Percentiles rank a stretch among this genome's conserved stretches.
These are phyloP conservation scores for Globisporangium perplexum DNA, from an alignment of 352 stramenopile genomes.

Conservation along the genomic window DNA sequence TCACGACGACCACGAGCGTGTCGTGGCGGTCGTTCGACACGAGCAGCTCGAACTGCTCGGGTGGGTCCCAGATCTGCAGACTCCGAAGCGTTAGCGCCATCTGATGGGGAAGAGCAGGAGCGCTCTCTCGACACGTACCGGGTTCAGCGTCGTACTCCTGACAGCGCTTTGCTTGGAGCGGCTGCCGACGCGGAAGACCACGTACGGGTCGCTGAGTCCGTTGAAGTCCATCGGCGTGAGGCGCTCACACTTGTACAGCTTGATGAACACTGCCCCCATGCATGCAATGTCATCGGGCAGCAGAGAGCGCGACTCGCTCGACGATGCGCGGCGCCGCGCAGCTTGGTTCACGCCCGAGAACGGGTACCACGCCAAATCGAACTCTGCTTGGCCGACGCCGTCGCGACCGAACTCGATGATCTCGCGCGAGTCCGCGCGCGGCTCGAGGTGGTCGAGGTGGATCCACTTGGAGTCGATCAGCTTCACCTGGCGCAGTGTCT, in stretches of 20 bases:
- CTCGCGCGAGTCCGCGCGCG: slow-evolving; percentile 23
- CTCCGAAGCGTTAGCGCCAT: background rate
- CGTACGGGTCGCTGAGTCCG: slow-evolving; percentile 39
- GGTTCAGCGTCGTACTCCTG: slow-evolving; percentile 32
- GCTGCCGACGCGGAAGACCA: slow-evolving; percentile 31
- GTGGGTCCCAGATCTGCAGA: slow-evolving; percentile 40
- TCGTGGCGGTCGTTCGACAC: slow-evolving; percentile 32
- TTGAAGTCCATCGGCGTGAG: slow-evolving; percentile 36
- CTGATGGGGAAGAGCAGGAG: background rate
- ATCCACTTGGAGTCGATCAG: slow-evolving; percentile 42
- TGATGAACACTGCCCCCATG: slow-evolving; percentile 38
- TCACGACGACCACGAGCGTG: slow-evolving; percentile 29
- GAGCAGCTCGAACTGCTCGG: slow-evolving; percentile 36
- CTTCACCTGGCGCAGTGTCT: slow-evolving; percentile 22
- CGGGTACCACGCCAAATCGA: slow-evolving; percentile 37
- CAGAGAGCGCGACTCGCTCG: background rate
- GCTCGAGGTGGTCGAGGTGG: slow-evolving; percentile 32
- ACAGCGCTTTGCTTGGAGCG: slow-evolving; percentile 31
- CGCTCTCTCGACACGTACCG: slow-evolving; percentile 14
- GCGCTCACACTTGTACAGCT: slow-evolving; percentile 31
- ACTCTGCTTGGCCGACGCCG: slow-evolving; percentile 26
- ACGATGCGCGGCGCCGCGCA: slow-evolving; percentile 2
- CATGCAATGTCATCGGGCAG: slow-evolving; percentile 30
- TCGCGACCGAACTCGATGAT: slow-evolving; percentile 30
- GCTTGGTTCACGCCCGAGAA: slow-evolving; percentile 15